Conservation (phyloP, 106 monocot species). For the Cymbidium sinense region DNA sequence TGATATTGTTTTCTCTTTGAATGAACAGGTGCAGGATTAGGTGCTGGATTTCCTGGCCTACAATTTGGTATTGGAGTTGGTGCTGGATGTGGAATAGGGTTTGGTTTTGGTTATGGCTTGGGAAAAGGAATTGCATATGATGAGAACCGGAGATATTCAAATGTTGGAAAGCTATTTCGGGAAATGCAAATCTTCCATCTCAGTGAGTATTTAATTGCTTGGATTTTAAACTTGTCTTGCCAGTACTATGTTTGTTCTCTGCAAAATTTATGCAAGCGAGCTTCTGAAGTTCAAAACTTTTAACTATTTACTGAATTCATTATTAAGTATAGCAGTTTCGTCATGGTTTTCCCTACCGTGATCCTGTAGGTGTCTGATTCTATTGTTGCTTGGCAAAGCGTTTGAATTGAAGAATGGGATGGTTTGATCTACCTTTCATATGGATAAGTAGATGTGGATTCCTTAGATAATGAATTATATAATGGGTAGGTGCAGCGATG, state of each 20-base stretch:
- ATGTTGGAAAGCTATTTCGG: slow-evolving; percentile 53
- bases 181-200: slow-evolving; percentile 16
- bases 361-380: neutral
- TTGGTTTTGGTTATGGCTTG: slow-evolving; percentile 71
- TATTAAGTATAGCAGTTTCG: neutral
- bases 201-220: slow-evolving; percentile 33
- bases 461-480: too few relatives aligned
- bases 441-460: too few relatives aligned
- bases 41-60: slow-evolving; percentile 61
- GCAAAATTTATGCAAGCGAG: neutral
- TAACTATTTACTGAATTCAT: neutral
- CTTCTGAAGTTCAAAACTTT: neutral
- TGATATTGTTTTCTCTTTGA: neutral
- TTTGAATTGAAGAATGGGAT: neutral
- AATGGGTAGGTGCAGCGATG: too few relatives aligned
- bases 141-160: slow-evolving; percentile 47
- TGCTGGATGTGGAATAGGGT: slow-evolving; percentile 69
- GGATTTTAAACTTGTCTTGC: slow-evolving; percentile 1
- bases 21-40: slow-evolving; percentile 50
- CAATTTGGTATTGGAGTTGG: slow-evolving; percentile 58
- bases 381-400: neutral
- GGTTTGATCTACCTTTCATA: neutral
- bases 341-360: neutral
- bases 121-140: slow-evolving; percentile 72
- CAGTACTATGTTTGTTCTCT: neutral